phyloP scores from a whole-genome alignment of 352 stramenopile species.

The Globisporangium middletonii region DNA sequence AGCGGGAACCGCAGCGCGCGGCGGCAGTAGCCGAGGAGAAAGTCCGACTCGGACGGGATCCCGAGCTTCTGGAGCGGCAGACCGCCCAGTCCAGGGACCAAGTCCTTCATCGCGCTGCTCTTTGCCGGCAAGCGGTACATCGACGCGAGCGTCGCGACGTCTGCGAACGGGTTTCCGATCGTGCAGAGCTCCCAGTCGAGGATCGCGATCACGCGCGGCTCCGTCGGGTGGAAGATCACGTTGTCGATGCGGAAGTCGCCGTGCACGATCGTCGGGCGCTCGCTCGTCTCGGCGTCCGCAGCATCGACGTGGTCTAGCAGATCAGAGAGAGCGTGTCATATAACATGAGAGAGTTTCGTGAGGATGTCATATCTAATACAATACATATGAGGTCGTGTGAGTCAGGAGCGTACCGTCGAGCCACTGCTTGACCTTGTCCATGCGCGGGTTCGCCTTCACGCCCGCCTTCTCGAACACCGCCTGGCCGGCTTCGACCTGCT shows the following conservation, averaged over 20 bases:
- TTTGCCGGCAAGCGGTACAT: conserved; percentile 41
- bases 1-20: conserved; percentile 46
- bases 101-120: conserved; percentile 35
- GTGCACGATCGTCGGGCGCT: conserved; percentile 56
- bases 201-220: conserved; percentile 75
- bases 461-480: conserved; percentile 38
- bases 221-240: conserved; percentile 80
- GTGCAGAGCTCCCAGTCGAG: conserved; percentile 88
- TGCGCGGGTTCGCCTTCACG: conserved; percentile 49
- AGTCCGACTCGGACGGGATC: conserved; percentile 55
- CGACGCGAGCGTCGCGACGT: conserved; percentile 67
- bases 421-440: conserved; percentile 51
- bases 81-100: conserved; percentile 44
- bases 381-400: background rate
- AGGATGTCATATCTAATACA: too few species aligned
- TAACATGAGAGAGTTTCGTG: background rate
- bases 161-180: conserved; percentile 77
- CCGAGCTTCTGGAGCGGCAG: conserved; percentile 43
- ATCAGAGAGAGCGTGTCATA: background rate
- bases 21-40: conserved; percentile 57
- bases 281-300: conserved; percentile 39
- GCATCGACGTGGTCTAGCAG: conserved; percentile 24
- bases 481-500: conserved; percentile 50
- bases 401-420: conserved; percentile 21
- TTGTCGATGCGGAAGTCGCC: conserved; percentile 89